A percentile compares a stretch with the other conserved stretches of the same genome.
Evolutionary conservation across 2,329 filamentous ascomycete species (phyloP).

Genomic region (Pseudogymnoascus sp.): DNA sequence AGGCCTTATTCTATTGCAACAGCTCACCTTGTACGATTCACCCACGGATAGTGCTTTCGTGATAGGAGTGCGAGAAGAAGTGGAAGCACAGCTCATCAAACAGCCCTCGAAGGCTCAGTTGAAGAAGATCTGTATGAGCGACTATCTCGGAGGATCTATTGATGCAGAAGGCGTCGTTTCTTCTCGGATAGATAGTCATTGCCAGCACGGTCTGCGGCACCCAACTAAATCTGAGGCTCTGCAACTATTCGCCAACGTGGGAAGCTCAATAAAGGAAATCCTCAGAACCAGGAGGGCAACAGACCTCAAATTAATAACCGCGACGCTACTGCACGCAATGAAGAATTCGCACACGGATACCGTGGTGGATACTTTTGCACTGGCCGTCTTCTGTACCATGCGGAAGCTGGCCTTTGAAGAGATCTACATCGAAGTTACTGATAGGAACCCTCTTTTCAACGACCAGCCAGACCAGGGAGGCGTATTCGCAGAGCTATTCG

Average conservation of each 20-base stretch:
- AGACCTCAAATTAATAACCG: conserved; percentile 25
- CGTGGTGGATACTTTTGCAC: conserved; percentile 44
- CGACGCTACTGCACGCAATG: conserved; percentile 24
- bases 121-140: conserved; percentile 31
- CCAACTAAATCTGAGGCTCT: conserved; percentile 30
- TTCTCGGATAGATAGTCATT: conserved; percentile 36
- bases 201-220: conserved; percentile 30
- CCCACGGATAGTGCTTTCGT: too few relatives aligned
- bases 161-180: conserved; percentile 30
- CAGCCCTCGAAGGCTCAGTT: conserved; percentile 33
- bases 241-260: conserved; percentile 32
- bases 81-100: conserved; percentile 31
- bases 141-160: conserved; percentile 34
- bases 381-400: conserved; percentile 49
- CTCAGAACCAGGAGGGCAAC: conserved; percentile 16
- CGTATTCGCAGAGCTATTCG: conserved; percentile 54
- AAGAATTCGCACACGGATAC: conserved; percentile 33
- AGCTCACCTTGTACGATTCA: conserved; percentile 15
- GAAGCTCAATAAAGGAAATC: conserved; percentile 20
- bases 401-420: conserved; percentile 50
- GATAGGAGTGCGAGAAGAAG: neutral
- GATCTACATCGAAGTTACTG: conserved; percentile 53
- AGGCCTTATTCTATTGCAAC: conserved; percentile 32
- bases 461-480: conserved; percentile 53
- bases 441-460: conserved; percentile 52